Evolutionary conservation across 2,329 filamentous ascomycete genomes (phyloP).

Genomic region (Colletotrichum shisoi): DNA sequence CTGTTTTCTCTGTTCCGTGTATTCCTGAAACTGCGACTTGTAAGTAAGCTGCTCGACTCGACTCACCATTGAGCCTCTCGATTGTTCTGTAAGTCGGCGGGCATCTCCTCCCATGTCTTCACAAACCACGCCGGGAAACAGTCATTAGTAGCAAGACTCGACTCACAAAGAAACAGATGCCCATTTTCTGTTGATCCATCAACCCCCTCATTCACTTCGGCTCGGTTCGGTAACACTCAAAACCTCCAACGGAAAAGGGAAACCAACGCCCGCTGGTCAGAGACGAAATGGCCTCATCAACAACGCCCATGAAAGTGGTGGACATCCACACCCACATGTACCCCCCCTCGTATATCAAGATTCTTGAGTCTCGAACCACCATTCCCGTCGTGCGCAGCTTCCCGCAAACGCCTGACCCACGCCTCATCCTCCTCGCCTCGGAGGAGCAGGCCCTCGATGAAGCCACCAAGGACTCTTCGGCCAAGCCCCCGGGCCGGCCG

Average conservation of each 20-base stretch:
- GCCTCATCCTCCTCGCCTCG: conserved; percentile 70
- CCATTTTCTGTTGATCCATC: neutral
- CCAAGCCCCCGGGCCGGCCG: conserved; percentile 76
- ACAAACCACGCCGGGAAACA: too few species aligned
- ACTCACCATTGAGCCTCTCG: conserved; percentile 25
- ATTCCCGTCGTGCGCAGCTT: conserved; percentile 78
- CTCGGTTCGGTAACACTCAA: conserved; percentile 5
- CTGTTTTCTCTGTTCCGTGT: neutral
- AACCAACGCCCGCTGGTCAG: neutral
- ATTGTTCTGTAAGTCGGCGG: conserved; percentile 11
- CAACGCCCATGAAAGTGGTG: conserved; percentile 57
- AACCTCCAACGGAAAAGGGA: neutral
- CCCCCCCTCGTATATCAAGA: conserved; percentile 67
- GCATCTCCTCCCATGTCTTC: neutral
- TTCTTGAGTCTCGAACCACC: conserved; percentile 65
- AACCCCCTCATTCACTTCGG: neutral
- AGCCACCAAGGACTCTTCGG: conserved; percentile 61
- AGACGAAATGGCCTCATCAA: conserved; percentile 47
- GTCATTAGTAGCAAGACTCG: neutral
- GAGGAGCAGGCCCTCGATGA: conserved; percentile 58
- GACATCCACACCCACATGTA: conserved; percentile 77
- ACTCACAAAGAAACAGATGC: conserved; percentile 13
- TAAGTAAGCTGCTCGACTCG: conserved; percentile 10
- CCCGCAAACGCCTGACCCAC: conserved; percentile 62
- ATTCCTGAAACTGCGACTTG: neutral